Conservation (phyloP, 345 rosid species). For the Durio zibethinus region DNA sequence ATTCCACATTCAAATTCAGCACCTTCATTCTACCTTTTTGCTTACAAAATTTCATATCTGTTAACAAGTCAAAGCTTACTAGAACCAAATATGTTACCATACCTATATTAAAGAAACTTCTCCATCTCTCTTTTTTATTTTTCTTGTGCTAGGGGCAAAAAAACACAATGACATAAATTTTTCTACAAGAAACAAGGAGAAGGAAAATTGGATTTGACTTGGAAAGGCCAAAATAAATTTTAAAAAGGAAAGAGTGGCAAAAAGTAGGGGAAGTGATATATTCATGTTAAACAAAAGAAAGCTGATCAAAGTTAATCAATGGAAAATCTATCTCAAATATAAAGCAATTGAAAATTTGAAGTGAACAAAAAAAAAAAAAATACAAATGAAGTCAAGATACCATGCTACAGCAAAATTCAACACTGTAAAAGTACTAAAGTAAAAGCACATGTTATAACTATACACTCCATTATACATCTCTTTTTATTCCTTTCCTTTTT, state of each 20-base stretch:
- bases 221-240: neutral
- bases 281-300: neutral
- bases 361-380: neutral
- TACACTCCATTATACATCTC: neutral
- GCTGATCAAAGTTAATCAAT: neutral
- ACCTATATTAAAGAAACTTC: neutral
- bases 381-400: too few relatives aligned
- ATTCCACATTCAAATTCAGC: neutral
- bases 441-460: neutral
- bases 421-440: neutral
- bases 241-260: neutral
- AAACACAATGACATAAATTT: too few relatives aligned
- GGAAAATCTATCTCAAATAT: neutral
- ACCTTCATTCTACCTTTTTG: neutral
- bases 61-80: neutral
- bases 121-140: too few relatives aligned
- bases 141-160: too few relatives aligned
- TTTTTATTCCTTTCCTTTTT: neutral
- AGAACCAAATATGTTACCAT: neutral
- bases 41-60: neutral
- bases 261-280: neutral
- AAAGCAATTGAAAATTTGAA: too few relatives aligned
- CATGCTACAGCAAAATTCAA: neutral
- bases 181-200: too few relatives aligned
- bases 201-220: neutral